Percentiles rank a stretch among this genome's conserved stretches.
These are phyloP conservation scores for Moricandia moricandioides DNA, from an alignment of 345 rosid genomes.

Conservation along the genomic window DNA sequence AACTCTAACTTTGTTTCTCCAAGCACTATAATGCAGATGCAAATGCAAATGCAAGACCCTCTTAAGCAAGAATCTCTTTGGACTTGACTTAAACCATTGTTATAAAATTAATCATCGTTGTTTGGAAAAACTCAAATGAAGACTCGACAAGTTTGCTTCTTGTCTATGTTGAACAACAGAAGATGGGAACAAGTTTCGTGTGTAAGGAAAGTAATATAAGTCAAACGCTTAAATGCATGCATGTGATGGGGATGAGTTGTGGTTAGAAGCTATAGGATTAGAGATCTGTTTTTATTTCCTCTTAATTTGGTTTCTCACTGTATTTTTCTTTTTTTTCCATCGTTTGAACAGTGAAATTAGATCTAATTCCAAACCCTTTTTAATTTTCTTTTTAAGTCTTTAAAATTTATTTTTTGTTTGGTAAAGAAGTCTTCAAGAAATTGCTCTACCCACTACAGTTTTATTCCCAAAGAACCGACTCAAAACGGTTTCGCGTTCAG, in stretches of 20 bases:
- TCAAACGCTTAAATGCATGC: constrained; percentile 40
- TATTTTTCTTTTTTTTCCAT: constrained; percentile 5
- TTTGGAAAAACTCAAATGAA: not conserved
- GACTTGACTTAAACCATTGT: constrained; percentile 39
- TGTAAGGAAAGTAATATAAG: constrained; percentile 39
- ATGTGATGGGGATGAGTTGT: constrained; percentile 34
- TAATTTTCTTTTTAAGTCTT: not conserved
- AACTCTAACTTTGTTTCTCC: constrained; percentile 56
- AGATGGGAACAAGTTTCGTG: constrained; percentile 37
- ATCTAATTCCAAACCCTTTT: constrained; percentile 5
- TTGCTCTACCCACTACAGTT: not conserved
- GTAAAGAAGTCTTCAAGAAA: constrained; percentile 12
- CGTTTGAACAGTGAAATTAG: constrained; percentile 36
- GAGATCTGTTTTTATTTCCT: constrained; percentile 19
- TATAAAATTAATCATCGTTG: constrained; percentile 2
- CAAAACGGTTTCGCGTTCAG: constrained; percentile 17
- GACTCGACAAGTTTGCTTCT: constrained; percentile 31
- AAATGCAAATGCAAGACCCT: constrained; percentile 56
- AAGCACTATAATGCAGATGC: constrained; percentile 47
- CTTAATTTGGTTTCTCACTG: constrained; percentile 22
- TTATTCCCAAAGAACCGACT: constrained; percentile 7
- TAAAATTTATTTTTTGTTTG: not conserved
- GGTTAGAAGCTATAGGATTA: constrained; percentile 21
- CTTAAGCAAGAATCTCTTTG: constrained; percentile 72
- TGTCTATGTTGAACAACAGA: constrained; percentile 22